Base-by-base conservation (phyloP, 2,329 filamentous ascomycete genomes). In the Aspergillus costaricaensis region DNA sequence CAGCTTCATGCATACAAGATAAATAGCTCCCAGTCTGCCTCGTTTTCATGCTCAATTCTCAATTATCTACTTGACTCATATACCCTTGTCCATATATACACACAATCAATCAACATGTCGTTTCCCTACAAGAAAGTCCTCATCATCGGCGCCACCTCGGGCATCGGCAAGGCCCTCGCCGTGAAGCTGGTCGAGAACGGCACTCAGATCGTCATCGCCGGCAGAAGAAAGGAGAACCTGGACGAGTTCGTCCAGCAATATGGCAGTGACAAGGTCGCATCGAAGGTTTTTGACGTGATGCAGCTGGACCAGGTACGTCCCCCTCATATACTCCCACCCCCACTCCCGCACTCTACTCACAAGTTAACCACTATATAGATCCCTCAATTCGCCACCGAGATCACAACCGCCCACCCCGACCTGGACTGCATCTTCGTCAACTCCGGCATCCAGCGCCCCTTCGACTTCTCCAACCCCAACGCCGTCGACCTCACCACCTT, bases 391-490 rank as follows among this genome's bases (percentile, higher is more conserved):
- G 58, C 62, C 3, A 55, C 64, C 2, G 69, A 70, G 49, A 60
- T 75, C 39, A 79, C 75, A 19, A 69, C 68, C 30, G 74, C 76
- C 56, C 79, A 85, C 62, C 77, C 82, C 0, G 82, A 84, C 61
- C 70, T 85, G 2, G 82, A 84, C 66, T 80, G 78, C 59, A 70
- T 84, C n/a, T 76, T 85, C 59, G 68, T 85, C 52, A 84, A 85
- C 70, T 79, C 81, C 1, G 82, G 82, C n/a, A 80, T 84, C 32
- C 82, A 85, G 68, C 75, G 81, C 8, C 73, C 74, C 9, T 77
- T 82, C 61, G 76, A 84, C 67, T 83, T 83, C 65, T 74, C 77
- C 21, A 76, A 82, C 48, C 81, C 81, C 1, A 75, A 79, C 4
- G 78, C 72, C 2, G 74, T 85, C 49, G 78, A 84, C 61, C 67